Conservation (phyloP, 2,329 filamentous ascomycete species). For the Chrysosphaeria jannelii region DNA sequence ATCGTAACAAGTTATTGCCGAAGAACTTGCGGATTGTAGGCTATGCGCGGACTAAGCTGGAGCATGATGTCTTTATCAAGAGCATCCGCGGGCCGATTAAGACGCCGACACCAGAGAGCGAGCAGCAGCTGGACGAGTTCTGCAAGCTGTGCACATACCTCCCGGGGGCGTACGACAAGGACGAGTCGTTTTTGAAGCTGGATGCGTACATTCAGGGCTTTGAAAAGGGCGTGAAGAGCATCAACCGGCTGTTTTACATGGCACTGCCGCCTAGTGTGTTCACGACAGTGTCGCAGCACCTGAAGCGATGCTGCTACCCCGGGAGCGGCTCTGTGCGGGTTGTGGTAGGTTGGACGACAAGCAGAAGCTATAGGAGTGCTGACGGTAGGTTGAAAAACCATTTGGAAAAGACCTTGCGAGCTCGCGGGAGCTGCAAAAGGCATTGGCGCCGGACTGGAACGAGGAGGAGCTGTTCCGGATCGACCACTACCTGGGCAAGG, state of each 20-base stretch:
- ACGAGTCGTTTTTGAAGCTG: constrained; percentile 71
- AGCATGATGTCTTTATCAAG: constrained; percentile 80
- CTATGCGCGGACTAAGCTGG: constrained; percentile 99
- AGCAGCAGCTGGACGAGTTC: constrained; percentile 85
- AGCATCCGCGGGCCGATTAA: constrained; percentile 97
- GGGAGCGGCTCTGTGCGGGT: constrained; percentile 70
- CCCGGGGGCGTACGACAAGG: constrained; percentile 91
- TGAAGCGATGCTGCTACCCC: constrained; percentile 95
- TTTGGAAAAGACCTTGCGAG: constrained; percentile 92
- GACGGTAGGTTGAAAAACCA: constrained; percentile 80
- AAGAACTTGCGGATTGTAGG: constrained; percentile 92
- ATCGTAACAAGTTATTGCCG: constrained; percentile 93
- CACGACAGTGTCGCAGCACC: constrained; percentile 84
- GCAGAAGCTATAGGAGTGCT: too few relatives aligned
- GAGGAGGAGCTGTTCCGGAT: constrained; percentile 98
- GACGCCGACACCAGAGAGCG: constrained; percentile 87
- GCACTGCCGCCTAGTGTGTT: constrained; percentile 92
- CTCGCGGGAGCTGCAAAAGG: constrained; percentile 81
- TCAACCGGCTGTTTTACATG: constrained; percentile 96
- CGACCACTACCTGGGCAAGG: constrained; percentile 96
- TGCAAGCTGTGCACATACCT: constrained; percentile 70
- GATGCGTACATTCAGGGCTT: constrained; percentile 63
- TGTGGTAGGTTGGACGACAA: constrained; percentile 36
- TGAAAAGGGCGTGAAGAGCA: constrained; percentile 55
- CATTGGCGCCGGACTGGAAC: constrained; percentile 89